These are phyloP conservation scores for Aspergillus asperescens DNA, from an alignment of 495 filamentous ascomycete genomes.

Conservation along the genomic window DNA sequence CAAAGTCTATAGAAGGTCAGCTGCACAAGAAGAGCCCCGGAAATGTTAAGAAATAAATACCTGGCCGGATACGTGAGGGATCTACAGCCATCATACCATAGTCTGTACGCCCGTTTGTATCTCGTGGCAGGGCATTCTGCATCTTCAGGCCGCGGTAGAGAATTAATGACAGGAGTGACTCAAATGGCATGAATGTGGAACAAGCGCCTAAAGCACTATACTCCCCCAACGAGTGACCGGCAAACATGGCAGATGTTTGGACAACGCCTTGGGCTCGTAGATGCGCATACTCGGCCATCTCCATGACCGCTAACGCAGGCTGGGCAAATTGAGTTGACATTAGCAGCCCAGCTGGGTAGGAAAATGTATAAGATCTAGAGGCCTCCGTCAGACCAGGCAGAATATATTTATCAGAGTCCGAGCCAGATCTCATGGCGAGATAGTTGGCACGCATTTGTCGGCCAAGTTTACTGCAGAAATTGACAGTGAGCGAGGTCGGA, in stretches of 20 bases:
- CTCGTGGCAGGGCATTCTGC: background rate
- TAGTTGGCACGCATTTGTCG: background rate
- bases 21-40: background rate
- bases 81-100: slow-evolving; percentile 5
- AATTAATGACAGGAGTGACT: background rate
- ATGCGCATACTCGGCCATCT: slow-evolving; percentile 1
- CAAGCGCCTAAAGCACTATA: background rate
- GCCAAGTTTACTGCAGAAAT: background rate
- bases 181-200: background rate
- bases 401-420: background rate
- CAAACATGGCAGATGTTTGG: background rate
- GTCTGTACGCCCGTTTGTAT: background rate
- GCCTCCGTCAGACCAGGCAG: background rate
- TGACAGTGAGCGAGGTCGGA: background rate
- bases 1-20: slow-evolving; percentile 1
- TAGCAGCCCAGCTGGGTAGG: background rate
- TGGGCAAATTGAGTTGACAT: slow-evolving; percentile 2
- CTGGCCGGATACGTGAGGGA: background rate
- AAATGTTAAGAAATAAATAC: background rate
- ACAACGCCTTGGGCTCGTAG: background rate
- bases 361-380: slow-evolving; percentile 1
- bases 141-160: slow-evolving; percentile 6
- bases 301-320: slow-evolving; percentile 3
- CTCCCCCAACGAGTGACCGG: slow-evolving; percentile 6
- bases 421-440: background rate